Base-by-base conservation (phyloP, 2,329 filamentous ascomycete genomes). In the Thelonectria olida region DNA sequence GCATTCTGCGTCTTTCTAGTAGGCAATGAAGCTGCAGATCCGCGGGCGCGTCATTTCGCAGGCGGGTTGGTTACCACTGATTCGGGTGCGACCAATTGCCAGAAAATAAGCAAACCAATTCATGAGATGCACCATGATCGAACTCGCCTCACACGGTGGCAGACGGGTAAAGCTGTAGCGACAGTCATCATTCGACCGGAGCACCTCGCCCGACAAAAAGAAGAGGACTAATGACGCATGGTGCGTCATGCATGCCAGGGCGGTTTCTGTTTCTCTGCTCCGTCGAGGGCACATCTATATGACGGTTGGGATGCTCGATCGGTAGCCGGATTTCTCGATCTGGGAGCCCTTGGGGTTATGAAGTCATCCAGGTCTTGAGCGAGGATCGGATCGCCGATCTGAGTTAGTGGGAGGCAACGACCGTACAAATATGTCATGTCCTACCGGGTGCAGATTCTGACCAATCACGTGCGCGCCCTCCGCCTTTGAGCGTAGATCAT, bases 161-260 rank as follows among this genome's bases (percentile, higher is more conserved):
- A n/a, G n/a, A n/a, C n/a, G n/a, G n/a, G n/a, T n/a, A n/a, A n/a
- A n/a, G n/a, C n/a, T n/a, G n/a, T n/a, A n/a, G n/a, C n/a, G n/a
- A n/a, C n/a, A 58, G 36, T 54, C 44, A 58, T 39, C 48, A 57
- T 27, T 55, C 58, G 60, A 58, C 59, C 62, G 69, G 69, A 71
- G 67, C 12, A 61, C 59, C 45, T 67, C 28, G 58, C 65, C 66
- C 64, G 68, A 10, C 31, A 34, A n/a, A 34, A 31, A 17, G 28
- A 27, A 47, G 34, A 5, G 34, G 54, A 48, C 63, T 65, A 67
- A 69, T 70, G 58, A 73, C 67, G 70, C 64, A 66, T 13, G 51
- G 25, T 38, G 63, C 65, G 71, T 73, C 71, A 73, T 73, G 69
- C 69, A 71, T 65, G 61, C 15, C 44, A 22, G 42, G 34, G 23